Evolutionary conservation across 2,329 filamentous ascomycete species (phyloP), one percentile per base, ranked within the genome.

Genomic region (Botryotinia globosa): DNA sequence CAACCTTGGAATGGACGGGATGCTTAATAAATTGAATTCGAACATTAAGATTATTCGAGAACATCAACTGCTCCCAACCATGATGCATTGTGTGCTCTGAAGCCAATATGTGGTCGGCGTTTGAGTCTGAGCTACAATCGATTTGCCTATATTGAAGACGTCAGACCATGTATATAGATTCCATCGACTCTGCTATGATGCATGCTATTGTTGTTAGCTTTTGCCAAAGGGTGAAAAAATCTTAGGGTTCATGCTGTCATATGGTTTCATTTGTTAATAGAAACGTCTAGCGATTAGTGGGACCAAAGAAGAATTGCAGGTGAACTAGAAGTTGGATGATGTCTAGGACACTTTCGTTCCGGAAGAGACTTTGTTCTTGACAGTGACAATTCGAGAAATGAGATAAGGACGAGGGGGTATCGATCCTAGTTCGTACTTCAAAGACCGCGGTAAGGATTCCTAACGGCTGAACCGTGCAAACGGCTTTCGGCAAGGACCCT

Each of bases 41-140:
- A 69, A 71, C 45, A 71, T 71, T 71, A 71, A 70, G 45, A 54
- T 32, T 71, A 51, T 73, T 71, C 51, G 59, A 63, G 59, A 71
- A 73, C 37, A 29, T 37, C 54, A 51, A 42, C 22, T 56, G 14
- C n/a, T 16, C 14, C n/a, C 51, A 56, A 29, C 51, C 6, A 18
- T 56, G n/a, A 56, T 56, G 51, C n/a, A 56, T 18, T 29, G n/a
- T 18, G 18, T 45, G 16, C 61, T 42, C n/a, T 22, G n/a, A 34
- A 42, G 34, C 44, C 20, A 29, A 29, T 34, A 37, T 34, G 48
- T 51, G 18, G 32, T 34, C 44, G 16, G 20, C 51, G n/a, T 6
- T 34, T 45, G 51, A 44, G 48, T 25, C 29, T n/a, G 42, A 44
- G 51, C 37, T 58, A 18, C 14, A 44, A 44, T n/a, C 42, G 39